phyloP scores from a whole-genome alignment of 2,329 filamentous ascomycete genomes.

The Aspergillus fumigatiaffinis region DNA sequence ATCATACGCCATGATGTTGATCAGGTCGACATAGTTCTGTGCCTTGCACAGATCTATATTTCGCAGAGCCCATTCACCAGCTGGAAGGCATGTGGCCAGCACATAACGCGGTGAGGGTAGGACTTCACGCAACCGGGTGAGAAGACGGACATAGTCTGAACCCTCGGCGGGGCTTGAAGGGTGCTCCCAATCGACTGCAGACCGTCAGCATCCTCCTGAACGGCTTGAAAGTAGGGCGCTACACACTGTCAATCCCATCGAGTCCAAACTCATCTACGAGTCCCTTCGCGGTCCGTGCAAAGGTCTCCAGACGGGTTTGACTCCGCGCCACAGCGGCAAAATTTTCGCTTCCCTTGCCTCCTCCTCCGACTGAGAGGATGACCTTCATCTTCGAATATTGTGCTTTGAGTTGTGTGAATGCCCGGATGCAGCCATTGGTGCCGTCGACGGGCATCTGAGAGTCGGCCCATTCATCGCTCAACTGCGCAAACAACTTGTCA shows the following conservation, averaged over 20 bases:
- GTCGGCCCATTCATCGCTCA: conserved; percentile 78
- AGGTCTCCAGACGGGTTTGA: conserved; percentile 60
- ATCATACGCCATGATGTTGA: conserved; percentile 80
- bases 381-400: conserved; percentile 68
- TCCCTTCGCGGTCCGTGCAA: conserved; percentile 63
- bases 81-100: conserved; percentile 69
- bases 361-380: conserved; percentile 73
- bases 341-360: conserved; percentile 57
- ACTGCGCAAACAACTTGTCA: conserved; percentile 42
- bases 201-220: background rate
- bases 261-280: conserved; percentile 68
- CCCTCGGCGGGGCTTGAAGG: conserved; percentile 64
- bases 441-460: conserved; percentile 68
- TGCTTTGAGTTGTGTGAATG: conserved; percentile 68
- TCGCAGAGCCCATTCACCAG: conserved; percentile 61
- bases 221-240: background rate
- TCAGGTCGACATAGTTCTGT: conserved; percentile 64
- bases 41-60: conserved; percentile 64
- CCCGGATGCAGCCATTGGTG: conserved; percentile 65
- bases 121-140: conserved; percentile 62
- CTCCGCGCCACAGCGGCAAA: conserved; percentile 66
- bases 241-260: conserved; percentile 72
- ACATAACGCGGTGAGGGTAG: conserved; percentile 67
- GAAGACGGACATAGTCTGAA: conserved; percentile 64
- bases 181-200: conserved; percentile 74